Percentiles rank a stretch among this genome's conserved stretches.
These are phyloP conservation scores for Skeletonema marinoi DNA, from an alignment of 108 stramenopile species.

Conservation along the genomic window DNA sequence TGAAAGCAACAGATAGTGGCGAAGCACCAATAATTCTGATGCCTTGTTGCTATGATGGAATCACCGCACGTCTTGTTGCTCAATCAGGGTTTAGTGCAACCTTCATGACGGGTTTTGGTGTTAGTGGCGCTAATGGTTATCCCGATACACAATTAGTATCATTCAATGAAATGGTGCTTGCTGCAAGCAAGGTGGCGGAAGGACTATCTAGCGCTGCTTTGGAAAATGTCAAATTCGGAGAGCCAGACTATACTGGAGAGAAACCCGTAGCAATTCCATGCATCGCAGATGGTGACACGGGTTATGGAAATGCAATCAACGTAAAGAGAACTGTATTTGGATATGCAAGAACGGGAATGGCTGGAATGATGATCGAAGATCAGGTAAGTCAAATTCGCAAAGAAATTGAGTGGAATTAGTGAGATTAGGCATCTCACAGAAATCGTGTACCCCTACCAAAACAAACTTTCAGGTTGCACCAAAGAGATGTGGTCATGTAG, in stretches of 20 bases:
- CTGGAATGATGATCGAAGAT: constrained; percentile 97
- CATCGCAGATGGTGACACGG: constrained; percentile 97
- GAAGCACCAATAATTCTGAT: constrained; percentile 69
- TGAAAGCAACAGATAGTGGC: constrained; percentile 26
- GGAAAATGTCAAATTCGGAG: constrained; percentile 53
- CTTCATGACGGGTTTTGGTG: constrained; percentile 98
- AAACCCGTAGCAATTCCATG: constrained; percentile 76
- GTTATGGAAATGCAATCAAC: constrained; percentile 96
- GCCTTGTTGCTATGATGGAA: constrained; percentile 96
- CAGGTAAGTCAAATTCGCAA: constrained; percentile 31
- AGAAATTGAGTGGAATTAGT: no score
- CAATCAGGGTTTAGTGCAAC: constrained; percentile 92
- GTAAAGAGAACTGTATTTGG: constrained; percentile 88
- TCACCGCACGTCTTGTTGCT: constrained; percentile 90
- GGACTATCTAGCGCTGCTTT: constrained; percentile 78
- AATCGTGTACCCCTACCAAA: no score
- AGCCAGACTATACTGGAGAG: constrained; percentile 8
- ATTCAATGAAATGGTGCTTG: constrained; percentile 86
- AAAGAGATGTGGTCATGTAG: constrained; percentile 96
- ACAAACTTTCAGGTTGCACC: constrained; percentile 55
- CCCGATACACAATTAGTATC: constrained; percentile 93
- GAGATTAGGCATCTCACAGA: no score
- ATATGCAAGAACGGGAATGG: constrained; percentile 92
- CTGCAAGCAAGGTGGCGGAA: constrained; percentile 78
- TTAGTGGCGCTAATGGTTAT: constrained; percentile 84